These are phyloP conservation scores for Taiwanofungus camphoratus DNA, from an alignment of 1,284 basidiomycete genomes.

Conservation along the genomic window DNA sequence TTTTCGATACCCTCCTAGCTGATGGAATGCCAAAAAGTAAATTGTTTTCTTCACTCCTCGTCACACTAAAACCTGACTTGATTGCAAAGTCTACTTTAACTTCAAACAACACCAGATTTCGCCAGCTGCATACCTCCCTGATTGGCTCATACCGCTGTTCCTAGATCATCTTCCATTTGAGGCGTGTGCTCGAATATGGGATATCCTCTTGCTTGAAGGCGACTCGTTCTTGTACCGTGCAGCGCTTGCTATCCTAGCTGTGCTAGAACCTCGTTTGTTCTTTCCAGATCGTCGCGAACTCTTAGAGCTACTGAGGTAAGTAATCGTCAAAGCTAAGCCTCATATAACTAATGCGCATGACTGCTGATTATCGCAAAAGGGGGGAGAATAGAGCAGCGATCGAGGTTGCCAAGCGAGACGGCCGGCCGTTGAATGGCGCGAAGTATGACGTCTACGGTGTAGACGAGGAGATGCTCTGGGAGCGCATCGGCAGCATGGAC, in stretches of 20 bases:
- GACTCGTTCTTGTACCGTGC: slow-evolving; percentile 83
- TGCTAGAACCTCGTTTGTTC: slow-evolving; percentile 83
- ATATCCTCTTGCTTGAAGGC: slow-evolving; percentile 83
- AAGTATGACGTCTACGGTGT: slow-evolving; percentile 87
- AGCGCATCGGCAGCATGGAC: slow-evolving; percentile 71
- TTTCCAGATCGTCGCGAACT: slow-evolving; percentile 78
- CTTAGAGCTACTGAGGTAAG: slow-evolving; percentile 63
- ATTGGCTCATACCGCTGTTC: slow-evolving; percentile 82
- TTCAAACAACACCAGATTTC: slow-evolving; percentile 90
- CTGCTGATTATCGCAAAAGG: too few relatives aligned
- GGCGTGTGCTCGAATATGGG: slow-evolving; percentile 84
- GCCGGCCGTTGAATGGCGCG: slow-evolving; percentile 56
- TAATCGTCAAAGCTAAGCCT: too few relatives aligned
- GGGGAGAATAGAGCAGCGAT: slow-evolving; percentile 82
- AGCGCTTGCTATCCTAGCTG: slow-evolving; percentile 77
- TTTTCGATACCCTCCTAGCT: slow-evolving; percentile 88
- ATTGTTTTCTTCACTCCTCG: slow-evolving; percentile 17
- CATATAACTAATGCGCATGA: too few relatives aligned
- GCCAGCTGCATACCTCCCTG: slow-evolving; percentile 68
- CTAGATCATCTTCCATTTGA: slow-evolving; percentile 87
- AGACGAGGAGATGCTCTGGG: slow-evolving; percentile 80
- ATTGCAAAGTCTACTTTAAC: slow-evolving; percentile 78
- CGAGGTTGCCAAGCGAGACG: slow-evolving; percentile 71
- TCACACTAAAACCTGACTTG: slow-evolving; percentile 2
- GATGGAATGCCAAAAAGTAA: slow-evolving; percentile 93